Evolutionary conservation across 768 basidiomycete species (phyloP).

Genomic region (Cystobasidium onofrii): DNA sequence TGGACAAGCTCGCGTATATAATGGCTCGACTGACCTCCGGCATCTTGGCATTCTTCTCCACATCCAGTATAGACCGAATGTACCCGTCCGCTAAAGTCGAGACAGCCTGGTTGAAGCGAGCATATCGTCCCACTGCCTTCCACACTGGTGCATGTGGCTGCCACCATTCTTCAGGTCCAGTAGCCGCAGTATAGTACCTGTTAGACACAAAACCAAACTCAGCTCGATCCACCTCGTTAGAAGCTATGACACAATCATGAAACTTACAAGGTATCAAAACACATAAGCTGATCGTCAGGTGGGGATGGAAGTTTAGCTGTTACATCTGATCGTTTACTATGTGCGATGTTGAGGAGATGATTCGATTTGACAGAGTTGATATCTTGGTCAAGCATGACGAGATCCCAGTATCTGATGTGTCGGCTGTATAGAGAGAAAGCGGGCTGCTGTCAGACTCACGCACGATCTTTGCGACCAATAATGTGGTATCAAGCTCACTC

Average conservation of each 20-base stretch:
- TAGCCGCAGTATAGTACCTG: constrained; percentile 33
- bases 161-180: constrained; percentile 37
- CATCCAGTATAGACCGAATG: background rate
- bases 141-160: constrained; percentile 38
- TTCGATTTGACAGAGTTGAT: constrained; percentile 20
- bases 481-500: background rate
- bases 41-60: background rate
- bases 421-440: background rate
- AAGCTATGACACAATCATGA: too few relatives aligned
- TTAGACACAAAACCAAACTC: background rate
- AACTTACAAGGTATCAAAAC: constrained; percentile 35
- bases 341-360: constrained; percentile 13
- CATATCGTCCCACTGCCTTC: constrained; percentile 36
- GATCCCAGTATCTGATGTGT: constrained; percentile 35
- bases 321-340: constrained; percentile 38
- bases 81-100: background rate
- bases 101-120: constrained; percentile 32
- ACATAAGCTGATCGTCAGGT: constrained; percentile 39
- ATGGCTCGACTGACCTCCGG: constrained; percentile 2
- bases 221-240: too few relatives aligned
- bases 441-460: background rate
- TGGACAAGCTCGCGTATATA: background rate
- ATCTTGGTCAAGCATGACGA: constrained; percentile 36
- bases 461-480: background rate
- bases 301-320: constrained; percentile 1